Percentiles rank a stretch among this genome's conserved stretches.
These are phyloP conservation scores for Kwoniella dejecticola DNA, from an alignment of 768 basidiomycete genomes.

Conservation along the genomic window DNA sequence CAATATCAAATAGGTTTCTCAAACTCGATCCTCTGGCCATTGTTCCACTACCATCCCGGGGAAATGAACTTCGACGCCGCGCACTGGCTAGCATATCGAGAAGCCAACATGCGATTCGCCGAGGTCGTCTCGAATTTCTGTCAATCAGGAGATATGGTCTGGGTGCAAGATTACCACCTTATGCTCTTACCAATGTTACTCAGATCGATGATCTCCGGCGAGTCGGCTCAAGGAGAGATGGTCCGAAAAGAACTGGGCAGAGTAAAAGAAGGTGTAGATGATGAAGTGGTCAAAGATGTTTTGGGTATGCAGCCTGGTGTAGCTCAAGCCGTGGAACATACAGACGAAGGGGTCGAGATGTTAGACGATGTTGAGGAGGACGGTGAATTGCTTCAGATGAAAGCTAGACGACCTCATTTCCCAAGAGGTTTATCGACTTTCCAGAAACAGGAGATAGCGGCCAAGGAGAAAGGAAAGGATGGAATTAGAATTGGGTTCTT, in stretches of 20 bases:
- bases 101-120: constrained; percentile 93
- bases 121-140: constrained; percentile 80
- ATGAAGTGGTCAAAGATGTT: constrained; percentile 48
- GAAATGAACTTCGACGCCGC: constrained; percentile 99
- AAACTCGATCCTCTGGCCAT: constrained; percentile 98
- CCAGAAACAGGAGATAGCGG: constrained; percentile 49
- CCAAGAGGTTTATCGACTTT: constrained; percentile 37
- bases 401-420: constrained; percentile 44
- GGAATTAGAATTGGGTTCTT: constrained; percentile 95
- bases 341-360: constrained; percentile 49
- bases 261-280: constrained; percentile 59
- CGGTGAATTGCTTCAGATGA: constrained; percentile 58
- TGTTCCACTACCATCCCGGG: constrained; percentile 99
- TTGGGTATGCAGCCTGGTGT: constrained; percentile 42
- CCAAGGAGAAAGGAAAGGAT: constrained; percentile 53
- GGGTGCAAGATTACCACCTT: constrained; percentile 76
- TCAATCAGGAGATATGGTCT: constrained; percentile 87
- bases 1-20: constrained; percentile 70
- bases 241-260: constrained; percentile 51
- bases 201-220: constrained; percentile 69
- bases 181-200: constrained; percentile 97
- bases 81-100: constrained; percentile 96
- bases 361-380: constrained; percentile 62
- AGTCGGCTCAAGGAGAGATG: constrained; percentile 49
- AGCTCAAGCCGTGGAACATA: constrained; percentile 8